Evolutionary conservation across 192 early-diverging fungal species (phyloP).

Genomic region (Gorgonomyces haynaldii): DNA sequence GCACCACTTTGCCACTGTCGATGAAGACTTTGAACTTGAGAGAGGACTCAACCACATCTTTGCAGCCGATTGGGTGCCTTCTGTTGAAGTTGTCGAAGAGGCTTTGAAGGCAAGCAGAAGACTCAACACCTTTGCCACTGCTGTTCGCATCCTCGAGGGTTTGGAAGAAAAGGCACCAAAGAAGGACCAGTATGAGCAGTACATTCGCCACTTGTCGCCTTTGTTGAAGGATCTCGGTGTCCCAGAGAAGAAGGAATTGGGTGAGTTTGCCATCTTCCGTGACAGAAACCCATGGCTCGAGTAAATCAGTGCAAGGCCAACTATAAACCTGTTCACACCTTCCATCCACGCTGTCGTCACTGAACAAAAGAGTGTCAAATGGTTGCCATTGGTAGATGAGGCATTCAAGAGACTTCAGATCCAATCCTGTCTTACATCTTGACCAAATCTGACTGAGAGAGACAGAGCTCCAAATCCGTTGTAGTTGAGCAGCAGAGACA

Average conservation of each 20-base stretch:
- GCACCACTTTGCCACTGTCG: slow-evolving; percentile 33
- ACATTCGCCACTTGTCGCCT: slow-evolving; percentile 78
- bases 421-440: too few relatives aligned
- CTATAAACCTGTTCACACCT: too few relatives aligned
- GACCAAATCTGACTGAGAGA: too few relatives aligned
- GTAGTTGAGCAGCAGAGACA: too few relatives aligned
- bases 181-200: slow-evolving; percentile 77
- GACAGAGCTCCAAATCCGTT: too few relatives aligned
- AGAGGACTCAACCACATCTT: slow-evolving; percentile 97
- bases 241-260: slow-evolving; percentile 78
- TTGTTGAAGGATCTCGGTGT: slow-evolving; percentile 80
- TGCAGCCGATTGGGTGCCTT: slow-evolving; percentile 87
- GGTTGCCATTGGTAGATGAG: too few relatives aligned
- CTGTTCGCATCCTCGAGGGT: slow-evolving; percentile 89
- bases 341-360: too few relatives aligned
- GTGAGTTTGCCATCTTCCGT: slow-evolving; percentile 31
- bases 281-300: slow-evolving; percentile 34
- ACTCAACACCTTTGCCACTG: slow-evolving; percentile 88
- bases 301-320: slow-evolving; percentile 13
- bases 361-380: too few relatives aligned
- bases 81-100: slow-evolving; percentile 76
- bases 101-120: slow-evolving; percentile 83
- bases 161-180: slow-evolving; percentile 81
- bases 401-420: too few relatives aligned
- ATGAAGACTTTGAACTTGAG: slow-evolving; percentile 95